phyloP scores from a whole-genome alignment of 192 early-diverging fungal genomes.

The Coemansia guatemalensis region DNA sequence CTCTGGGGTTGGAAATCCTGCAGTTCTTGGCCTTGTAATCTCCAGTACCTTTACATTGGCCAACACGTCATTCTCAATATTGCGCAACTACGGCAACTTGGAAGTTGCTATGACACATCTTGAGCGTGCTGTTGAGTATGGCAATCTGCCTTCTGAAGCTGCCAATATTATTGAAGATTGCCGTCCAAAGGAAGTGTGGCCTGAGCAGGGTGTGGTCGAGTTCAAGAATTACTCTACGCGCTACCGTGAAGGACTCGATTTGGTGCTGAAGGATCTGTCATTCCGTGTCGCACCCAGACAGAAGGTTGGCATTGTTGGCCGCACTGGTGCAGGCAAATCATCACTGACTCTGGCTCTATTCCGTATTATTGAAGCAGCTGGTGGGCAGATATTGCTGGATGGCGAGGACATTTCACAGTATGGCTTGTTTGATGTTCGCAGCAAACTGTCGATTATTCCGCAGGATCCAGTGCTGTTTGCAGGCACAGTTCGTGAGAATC shows the following conservation, averaged over 20 bases:
- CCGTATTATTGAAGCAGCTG: conserved; percentile 65
- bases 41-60: too few relatives aligned
- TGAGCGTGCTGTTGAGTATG: conserved; percentile 60
- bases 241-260: conserved; percentile 56
- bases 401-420: conserved; percentile 71
- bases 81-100: too few relatives aligned
- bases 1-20: too few relatives aligned
- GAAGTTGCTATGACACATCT: conserved; percentile 70
- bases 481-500: conserved; percentile 76
- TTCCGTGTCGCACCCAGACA: conserved; percentile 48
- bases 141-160: conserved; percentile 38
- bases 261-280: conserved; percentile 51
- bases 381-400: conserved; percentile 75
- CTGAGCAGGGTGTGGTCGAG: conserved; percentile 50
- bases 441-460: conserved; percentile 74
- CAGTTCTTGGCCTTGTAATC: too few relatives aligned
- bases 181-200: conserved; percentile 54
- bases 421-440: conserved; percentile 73
- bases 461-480: conserved; percentile 76
- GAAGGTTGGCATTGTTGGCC: conserved; percentile 66
- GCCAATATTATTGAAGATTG: conserved; percentile 33
- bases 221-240: conserved; percentile 56
- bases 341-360: conserved; percentile 74
- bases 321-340: conserved; percentile 81
- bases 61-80: too few relatives aligned